A percentile compares a stretch with the other conserved stretches of the same genome.
phyloP scores from a whole-genome alignment of 352 stramenopile genomes.

The Pythium rhizo-oryzae region DNA sequence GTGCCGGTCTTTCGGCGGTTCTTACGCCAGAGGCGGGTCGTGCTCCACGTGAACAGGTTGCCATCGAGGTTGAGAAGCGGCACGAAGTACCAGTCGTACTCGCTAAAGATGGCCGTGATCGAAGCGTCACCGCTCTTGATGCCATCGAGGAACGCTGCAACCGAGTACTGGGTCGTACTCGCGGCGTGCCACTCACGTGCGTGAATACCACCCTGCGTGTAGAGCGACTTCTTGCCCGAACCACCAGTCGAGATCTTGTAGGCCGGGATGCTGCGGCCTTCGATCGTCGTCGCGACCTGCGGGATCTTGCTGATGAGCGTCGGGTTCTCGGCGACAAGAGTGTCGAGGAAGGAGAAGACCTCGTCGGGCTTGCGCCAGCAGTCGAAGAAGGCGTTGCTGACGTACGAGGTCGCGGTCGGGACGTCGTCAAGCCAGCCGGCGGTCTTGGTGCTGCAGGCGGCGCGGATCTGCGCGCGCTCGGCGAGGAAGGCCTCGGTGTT shows the following conservation, averaged over 20 bases:
- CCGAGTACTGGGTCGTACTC: conserved; percentile 29
- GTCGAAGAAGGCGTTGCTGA: conserved; percentile 37
- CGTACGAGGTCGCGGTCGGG: conserved; percentile 20
- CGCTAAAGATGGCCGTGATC: conserved; percentile 29
- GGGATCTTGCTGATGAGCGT: conserved; percentile 33
- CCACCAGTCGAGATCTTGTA: conserved; percentile 39
- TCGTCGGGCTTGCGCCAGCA: conserved; percentile 34
- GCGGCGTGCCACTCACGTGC: conserved; percentile 38
- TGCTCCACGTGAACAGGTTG: conserved; percentile 26
- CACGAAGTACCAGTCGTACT: conserved; percentile 42
- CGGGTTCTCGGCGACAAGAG: conserved; percentile 33
- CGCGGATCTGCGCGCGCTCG: neutral
- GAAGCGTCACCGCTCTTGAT: conserved; percentile 19
- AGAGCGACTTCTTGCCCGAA: conserved; percentile 24
- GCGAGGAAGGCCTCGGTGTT: conserved; percentile 20
- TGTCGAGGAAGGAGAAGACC: conserved; percentile 32
- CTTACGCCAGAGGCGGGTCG: conserved; percentile 35
- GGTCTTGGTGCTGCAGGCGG: conserved; percentile 12
- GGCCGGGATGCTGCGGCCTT: conserved; percentile 26
- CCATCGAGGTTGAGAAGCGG: conserved; percentile 41
- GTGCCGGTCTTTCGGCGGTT: conserved; percentile 27
- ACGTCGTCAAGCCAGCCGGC: conserved; percentile 6
- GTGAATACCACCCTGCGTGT: conserved; percentile 36
- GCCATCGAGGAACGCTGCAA: conserved; percentile 32
- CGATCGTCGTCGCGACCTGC: conserved; percentile 27